Conservation (phyloP, 1,284 basidiomycete species). For the Ustilago shanxiensis region DNA sequence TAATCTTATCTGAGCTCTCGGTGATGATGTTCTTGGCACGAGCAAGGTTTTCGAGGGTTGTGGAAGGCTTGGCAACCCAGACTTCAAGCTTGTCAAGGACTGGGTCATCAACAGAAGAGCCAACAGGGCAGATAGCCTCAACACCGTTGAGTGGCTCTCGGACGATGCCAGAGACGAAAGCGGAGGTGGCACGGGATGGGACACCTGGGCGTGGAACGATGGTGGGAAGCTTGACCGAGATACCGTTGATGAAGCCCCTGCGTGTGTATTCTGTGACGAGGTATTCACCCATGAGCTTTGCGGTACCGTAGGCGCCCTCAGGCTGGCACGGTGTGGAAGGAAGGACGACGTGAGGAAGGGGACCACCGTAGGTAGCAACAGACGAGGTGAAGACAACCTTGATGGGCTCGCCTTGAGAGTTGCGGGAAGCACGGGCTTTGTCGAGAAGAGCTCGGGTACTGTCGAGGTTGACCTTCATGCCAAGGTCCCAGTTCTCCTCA, state of each 20-base stretch:
- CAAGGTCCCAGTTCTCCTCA: slow-evolving; percentile 37
- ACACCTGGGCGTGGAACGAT: slow-evolving; percentile 37
- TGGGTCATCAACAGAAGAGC: slow-evolving; percentile 22
- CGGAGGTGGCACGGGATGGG: slow-evolving; percentile 36
- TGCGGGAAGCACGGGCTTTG: slow-evolving; percentile 20
- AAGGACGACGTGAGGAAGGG: slow-evolving; percentile 29
- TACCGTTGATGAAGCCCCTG: slow-evolving; percentile 35
- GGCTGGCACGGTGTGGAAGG: slow-evolving; percentile 31
- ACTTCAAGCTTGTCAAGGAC: slow-evolving; percentile 23
- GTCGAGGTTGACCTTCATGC: slow-evolving; percentile 39
- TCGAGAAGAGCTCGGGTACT: slow-evolving; percentile 28
- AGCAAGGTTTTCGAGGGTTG: slow-evolving; percentile 31
- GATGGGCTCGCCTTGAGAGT: slow-evolving; percentile 18
- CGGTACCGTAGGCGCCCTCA: slow-evolving; percentile 38
- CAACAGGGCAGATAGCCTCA: slow-evolving; percentile 35
- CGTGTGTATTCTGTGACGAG: slow-evolving; percentile 41
- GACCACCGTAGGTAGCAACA: slow-evolving; percentile 34
- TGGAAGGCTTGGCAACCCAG: slow-evolving; percentile 38
- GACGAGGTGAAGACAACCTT: slow-evolving; percentile 41
- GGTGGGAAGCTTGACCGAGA: slow-evolving; percentile 45
- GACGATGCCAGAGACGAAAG: slow-evolving; percentile 43
- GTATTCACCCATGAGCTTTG: slow-evolving; percentile 40
- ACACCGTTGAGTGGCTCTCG: slow-evolving; percentile 34
- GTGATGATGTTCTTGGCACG: slow-evolving; percentile 20
- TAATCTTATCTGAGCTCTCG: slow-evolving; percentile 16